Conservation (phyloP, 352 stramenopile genomes). For the Pythium insidiosum region DNA sequence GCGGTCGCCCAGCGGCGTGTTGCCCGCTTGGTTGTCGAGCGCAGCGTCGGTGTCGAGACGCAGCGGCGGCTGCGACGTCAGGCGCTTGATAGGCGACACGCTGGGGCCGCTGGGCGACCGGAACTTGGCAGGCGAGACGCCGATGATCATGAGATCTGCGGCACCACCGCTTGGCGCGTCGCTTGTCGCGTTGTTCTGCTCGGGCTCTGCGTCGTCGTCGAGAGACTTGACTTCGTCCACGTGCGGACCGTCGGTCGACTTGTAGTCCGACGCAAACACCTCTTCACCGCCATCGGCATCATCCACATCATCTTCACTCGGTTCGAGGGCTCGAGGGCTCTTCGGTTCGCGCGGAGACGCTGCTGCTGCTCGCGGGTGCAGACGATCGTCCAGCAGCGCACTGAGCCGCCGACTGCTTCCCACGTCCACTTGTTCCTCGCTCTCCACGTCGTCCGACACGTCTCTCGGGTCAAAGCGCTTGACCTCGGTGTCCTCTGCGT, state of each 20-base stretch:
- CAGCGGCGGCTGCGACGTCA: slow-evolving; percentile 8
- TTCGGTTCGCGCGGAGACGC: too few relatives aligned
- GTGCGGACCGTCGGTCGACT: too few relatives aligned
- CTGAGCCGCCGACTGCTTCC: too few relatives aligned
- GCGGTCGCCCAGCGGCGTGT: slow-evolving; percentile 5
- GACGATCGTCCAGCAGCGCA: too few relatives aligned
- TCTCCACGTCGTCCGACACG: slow-evolving; percentile 4
- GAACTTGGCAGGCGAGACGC: slow-evolving; percentile 27
- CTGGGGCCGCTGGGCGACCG: slow-evolving; percentile 2
- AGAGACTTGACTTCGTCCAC: too few relatives aligned
- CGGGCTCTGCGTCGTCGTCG: background rate
- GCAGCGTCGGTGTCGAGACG: background rate
- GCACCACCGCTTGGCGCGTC: background rate
- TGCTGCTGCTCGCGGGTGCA: too few relatives aligned
- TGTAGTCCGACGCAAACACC: slow-evolving; percentile 21
- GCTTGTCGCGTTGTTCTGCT: background rate
- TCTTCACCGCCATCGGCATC: slow-evolving; percentile 35
- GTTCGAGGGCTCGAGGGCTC: slow-evolving; percentile 1
- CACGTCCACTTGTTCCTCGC: too few relatives aligned
- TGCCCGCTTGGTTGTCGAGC: background rate
- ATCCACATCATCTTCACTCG: slow-evolving; percentile 5
- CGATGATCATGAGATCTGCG: slow-evolving; percentile 28
- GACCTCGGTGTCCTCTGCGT: slow-evolving; percentile 8
- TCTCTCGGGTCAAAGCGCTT: slow-evolving; percentile 2
- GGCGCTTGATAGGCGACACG: slow-evolving; percentile 16